Conservation (phyloP, 73 alveolate genomes). For the Paramecium tetraurelia region DNA sequence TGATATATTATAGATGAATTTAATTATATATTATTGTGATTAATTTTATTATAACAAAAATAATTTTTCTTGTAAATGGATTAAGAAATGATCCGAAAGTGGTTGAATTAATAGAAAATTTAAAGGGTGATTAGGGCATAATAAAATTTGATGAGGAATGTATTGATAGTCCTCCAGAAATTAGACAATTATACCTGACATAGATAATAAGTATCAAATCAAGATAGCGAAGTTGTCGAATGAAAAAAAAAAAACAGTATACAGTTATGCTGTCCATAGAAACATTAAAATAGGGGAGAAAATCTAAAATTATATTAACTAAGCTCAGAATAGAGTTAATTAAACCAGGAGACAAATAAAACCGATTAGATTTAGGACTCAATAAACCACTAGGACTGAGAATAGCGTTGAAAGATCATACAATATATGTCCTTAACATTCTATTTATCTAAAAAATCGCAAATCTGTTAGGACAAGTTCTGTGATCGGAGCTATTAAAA, state of each 20-base stretch:
- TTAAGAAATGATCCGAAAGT: background rate
- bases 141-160: slow-evolving; percentile 17
- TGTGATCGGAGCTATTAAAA: background rate
- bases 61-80: background rate
- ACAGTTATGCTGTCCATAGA: background rate
- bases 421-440: background rate
- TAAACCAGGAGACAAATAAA: background rate
- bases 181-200: background rate
- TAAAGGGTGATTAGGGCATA: background rate
- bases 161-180: background rate
- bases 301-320: background rate
- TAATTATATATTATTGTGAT: background rate
- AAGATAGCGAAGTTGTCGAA: slow-evolving; percentile 13
- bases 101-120: background rate
- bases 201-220: background rate
- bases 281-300: background rate
- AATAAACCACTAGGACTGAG: background rate
- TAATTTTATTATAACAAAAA: background rate
- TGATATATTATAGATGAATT: too few species aligned
- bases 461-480: background rate
- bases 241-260: background rate
- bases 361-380: background rate
- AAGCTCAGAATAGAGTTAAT: background rate
- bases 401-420: background rate
- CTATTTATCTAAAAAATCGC: background rate